phyloP scores from a whole-genome alignment of 257 asterid genomes.

The Salvia hispanica region DNA sequence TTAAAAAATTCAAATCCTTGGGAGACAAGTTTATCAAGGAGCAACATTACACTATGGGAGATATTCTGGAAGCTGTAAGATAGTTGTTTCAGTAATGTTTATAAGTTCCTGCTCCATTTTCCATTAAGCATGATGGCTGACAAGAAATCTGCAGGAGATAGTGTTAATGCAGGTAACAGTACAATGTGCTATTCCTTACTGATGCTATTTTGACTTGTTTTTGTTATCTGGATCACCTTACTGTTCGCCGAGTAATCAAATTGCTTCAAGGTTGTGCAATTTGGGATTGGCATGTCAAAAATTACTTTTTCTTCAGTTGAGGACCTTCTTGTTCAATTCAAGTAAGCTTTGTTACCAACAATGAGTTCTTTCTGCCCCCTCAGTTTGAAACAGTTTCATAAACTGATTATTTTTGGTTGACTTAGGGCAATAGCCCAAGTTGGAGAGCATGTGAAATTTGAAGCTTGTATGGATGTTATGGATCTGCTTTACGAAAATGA shows the following conservation, averaged over 20 bases:
- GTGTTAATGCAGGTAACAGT: constrained; percentile 67
- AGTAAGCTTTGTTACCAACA: constrained; percentile 45
- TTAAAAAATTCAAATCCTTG: constrained; percentile 52
- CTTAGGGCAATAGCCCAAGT: constrained; percentile 60
- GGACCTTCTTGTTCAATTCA: constrained; percentile 62
- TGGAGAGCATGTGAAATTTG: constrained; percentile 60
- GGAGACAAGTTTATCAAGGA: constrained; percentile 62
- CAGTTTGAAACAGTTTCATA: background rate
- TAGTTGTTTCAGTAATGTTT: constrained; percentile 27
- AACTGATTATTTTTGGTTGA: constrained; percentile 8
- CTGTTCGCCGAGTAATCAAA: constrained; percentile 18
- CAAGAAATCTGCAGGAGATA: constrained; percentile 59
- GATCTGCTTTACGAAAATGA: constrained; percentile 83
- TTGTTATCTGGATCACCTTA: constrained; percentile 22
- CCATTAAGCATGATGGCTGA: constrained; percentile 33
- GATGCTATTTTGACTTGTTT: constrained; percentile 5
- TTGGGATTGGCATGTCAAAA: constrained; percentile 56
- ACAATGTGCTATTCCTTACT: constrained; percentile 6
- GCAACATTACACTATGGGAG: constrained; percentile 76
- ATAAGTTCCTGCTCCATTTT: constrained; percentile 32
- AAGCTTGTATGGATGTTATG: constrained; percentile 76
- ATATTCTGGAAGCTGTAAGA: constrained; percentile 75
- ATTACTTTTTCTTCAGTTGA: constrained; percentile 51
- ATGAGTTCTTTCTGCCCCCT: constrained; percentile 7
- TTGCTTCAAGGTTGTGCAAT: constrained; percentile 56